These are phyloP conservation scores for Cladosporium sp. DNA, from an alignment of 2,329 filamentous ascomycete species.

Conservation along the genomic window DNA sequence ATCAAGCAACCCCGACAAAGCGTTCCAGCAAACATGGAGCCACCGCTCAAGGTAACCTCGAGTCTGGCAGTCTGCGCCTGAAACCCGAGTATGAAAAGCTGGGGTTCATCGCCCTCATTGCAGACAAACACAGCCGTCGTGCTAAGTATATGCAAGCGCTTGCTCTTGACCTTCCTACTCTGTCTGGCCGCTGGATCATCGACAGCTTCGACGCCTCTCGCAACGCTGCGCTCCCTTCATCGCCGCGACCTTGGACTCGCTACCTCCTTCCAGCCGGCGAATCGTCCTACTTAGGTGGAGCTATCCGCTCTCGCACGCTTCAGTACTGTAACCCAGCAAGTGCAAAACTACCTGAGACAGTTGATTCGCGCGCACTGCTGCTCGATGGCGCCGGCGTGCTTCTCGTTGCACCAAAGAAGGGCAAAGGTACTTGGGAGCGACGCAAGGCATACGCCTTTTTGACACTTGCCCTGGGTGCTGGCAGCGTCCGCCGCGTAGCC, in stretches of 20 bases:
- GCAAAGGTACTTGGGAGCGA: constrained; percentile 53
- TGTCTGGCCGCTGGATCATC: constrained; percentile 78
- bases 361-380: constrained; percentile 46
- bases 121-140: constrained; percentile 81
- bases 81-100: constrained; percentile 52
- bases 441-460: constrained; percentile 77
- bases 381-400: constrained; percentile 66
- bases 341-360: constrained; percentile 58
- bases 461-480: constrained; percentile 73
- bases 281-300: constrained; percentile 73
- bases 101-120: constrained; percentile 82
- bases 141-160: constrained; percentile 94
- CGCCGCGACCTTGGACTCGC: constrained; percentile 66
- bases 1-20: constrained; percentile 27
- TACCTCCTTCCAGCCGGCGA: constrained; percentile 86
- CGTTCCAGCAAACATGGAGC: constrained; percentile 28
- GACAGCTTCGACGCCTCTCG: constrained; percentile 58
- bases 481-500: constrained; percentile 62
- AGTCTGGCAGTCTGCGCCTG: constrained; percentile 43
- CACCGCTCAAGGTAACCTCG: neutral
- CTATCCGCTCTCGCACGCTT: constrained; percentile 72
- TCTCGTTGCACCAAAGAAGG: constrained; percentile 65
- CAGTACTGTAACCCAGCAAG: constrained; percentile 57
- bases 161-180: constrained; percentile 81
- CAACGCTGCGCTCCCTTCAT: constrained; percentile 18